phyloP scores from a whole-genome alignment of 495 filamentous ascomycete species.

The Trichoderma erinaceum region DNA sequence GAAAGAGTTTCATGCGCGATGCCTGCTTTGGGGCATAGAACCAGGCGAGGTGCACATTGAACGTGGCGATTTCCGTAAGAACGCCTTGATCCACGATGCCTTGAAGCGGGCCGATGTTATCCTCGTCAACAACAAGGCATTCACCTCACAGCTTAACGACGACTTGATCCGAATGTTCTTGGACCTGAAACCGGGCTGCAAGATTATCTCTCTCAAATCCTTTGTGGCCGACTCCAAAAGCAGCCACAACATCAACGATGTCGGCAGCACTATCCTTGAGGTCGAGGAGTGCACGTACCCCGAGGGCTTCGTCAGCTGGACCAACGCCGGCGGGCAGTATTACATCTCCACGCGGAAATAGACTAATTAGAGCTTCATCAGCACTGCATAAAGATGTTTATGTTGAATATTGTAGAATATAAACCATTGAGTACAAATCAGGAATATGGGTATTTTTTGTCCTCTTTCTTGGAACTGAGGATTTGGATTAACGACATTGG shows the following conservation, averaged over 20 bases:
- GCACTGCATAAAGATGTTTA: slow-evolving; percentile 6
- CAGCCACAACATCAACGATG: slow-evolving; percentile 43
- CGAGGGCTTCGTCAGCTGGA: slow-evolving; percentile 86
- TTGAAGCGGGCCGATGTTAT: slow-evolving; percentile 84
- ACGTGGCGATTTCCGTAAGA: slow-evolving; percentile 76
- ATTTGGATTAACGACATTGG: neutral
- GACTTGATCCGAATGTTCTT: slow-evolving; percentile 83
- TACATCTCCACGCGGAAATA: slow-evolving; percentile 82
- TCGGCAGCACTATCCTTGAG: slow-evolving; percentile 66
- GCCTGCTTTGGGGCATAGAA: slow-evolving; percentile 80
- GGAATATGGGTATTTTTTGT: slow-evolving; percentile 9
- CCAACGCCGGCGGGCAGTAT: slow-evolving; percentile 71
- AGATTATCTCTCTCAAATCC: slow-evolving; percentile 58
- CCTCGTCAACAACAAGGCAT: slow-evolving; percentile 95
- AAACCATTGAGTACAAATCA: slow-evolving; percentile 4
- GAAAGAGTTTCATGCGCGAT: slow-evolving; percentile 76
- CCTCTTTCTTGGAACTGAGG: neutral
- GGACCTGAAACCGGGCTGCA: slow-evolving; percentile 86
- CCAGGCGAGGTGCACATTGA: slow-evolving; percentile 75
- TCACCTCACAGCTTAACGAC: slow-evolving; percentile 78
- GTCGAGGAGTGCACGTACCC: slow-evolving; percentile 73
- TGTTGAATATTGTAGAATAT: slow-evolving; percentile 13
- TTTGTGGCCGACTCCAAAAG: slow-evolving; percentile 43
- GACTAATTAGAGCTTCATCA: slow-evolving; percentile 7
- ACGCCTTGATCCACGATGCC: slow-evolving; percentile 59